Conservation (phyloP, 805 yeast species). For the Clavispora asparagi region DNA sequence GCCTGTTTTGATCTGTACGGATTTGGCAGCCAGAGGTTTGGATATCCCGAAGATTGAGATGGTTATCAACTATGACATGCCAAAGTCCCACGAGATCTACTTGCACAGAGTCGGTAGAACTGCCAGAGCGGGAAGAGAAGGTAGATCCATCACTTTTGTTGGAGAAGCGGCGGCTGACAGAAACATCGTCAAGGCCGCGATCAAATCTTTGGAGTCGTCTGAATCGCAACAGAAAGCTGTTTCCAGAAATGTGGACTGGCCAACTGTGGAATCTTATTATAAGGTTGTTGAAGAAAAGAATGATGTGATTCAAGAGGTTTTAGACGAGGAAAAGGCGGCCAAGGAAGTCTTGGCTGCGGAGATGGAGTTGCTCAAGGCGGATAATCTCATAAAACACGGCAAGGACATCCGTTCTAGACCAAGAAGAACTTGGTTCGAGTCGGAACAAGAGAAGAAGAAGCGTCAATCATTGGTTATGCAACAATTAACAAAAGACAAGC, state of each 20-base stretch:
- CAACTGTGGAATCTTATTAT: slow-evolving; percentile 65
- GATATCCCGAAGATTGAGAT: slow-evolving; percentile 97
- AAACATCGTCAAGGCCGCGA: slow-evolving; percentile 83
- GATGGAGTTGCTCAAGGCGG: slow-evolving; percentile 82
- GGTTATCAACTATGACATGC: slow-evolving; percentile 95
- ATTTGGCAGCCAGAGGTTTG: slow-evolving; percentile 97
- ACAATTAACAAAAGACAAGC: slow-evolving; percentile 44
- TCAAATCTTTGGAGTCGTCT: slow-evolving; percentile 52
- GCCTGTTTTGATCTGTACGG: slow-evolving; percentile 91
- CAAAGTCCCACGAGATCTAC: slow-evolving; percentile 84
- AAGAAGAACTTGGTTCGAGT: slow-evolving; percentile 93
- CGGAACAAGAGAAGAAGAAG: slow-evolving; percentile 48
- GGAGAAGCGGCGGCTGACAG: slow-evolving; percentile 90
- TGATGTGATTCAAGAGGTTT: slow-evolving; percentile 64
- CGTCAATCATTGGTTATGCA: slow-evolving; percentile 32
- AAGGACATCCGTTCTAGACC: slow-evolving; percentile 87
- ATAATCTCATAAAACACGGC: slow-evolving; percentile 72
- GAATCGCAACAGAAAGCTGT: slow-evolving; percentile 51
- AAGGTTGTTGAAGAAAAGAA: slow-evolving; percentile 55
- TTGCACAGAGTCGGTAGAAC: slow-evolving; percentile 98
- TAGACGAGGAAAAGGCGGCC: slow-evolving; percentile 83
- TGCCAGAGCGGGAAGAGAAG: slow-evolving; percentile 98
- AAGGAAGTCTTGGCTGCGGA: slow-evolving; percentile 86
- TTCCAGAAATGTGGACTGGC: slow-evolving; percentile 93
- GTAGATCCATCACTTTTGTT: slow-evolving; percentile 87